phyloP scores from a whole-genome alignment of 768 basidiomycete species.

The Harrya chromipes region DNA sequence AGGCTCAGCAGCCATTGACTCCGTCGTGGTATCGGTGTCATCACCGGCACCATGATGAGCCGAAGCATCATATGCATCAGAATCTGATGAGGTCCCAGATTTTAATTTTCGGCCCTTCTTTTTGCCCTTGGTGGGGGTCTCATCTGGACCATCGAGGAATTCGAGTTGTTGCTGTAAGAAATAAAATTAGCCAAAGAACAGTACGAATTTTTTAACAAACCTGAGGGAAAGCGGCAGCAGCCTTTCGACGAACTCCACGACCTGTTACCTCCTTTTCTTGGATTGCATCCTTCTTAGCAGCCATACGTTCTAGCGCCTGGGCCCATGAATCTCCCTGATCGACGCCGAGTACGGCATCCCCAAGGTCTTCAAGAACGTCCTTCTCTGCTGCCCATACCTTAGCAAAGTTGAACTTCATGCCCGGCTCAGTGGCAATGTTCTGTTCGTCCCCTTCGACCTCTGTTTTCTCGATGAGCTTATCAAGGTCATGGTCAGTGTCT shows the following conservation, averaged over 20 bases:
- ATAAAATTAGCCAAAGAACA: constrained; percentile 1
- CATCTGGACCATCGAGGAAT: constrained; percentile 34
- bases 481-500: constrained; percentile 82
- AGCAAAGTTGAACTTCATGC: constrained; percentile 76
- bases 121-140: constrained; percentile 36
- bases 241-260: constrained; percentile 71
- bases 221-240: constrained; percentile 49
- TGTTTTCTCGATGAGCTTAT: constrained; percentile 83
- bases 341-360: constrained; percentile 43
- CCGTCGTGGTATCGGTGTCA: constrained; percentile 24
- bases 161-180: constrained; percentile 29
- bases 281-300: constrained; percentile 38
- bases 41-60: constrained; percentile 15
- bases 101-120: constrained; percentile 33
- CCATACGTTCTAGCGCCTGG: constrained; percentile 54
- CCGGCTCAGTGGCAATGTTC: constrained; percentile 46
- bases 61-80: constrained; percentile 36
- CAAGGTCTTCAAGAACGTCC: constrained; percentile 64
- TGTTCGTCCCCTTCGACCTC: constrained; percentile 66
- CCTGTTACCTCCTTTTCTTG: constrained; percentile 57
- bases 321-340: constrained; percentile 82
- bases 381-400: constrained; percentile 89
- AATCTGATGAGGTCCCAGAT: constrained; percentile 36
- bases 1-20: constrained; percentile 17
- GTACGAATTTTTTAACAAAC: constrained; percentile 15